phyloP scores from a whole-genome alignment of 805 yeast genomes.

The Kodamaea laetipori region DNA sequence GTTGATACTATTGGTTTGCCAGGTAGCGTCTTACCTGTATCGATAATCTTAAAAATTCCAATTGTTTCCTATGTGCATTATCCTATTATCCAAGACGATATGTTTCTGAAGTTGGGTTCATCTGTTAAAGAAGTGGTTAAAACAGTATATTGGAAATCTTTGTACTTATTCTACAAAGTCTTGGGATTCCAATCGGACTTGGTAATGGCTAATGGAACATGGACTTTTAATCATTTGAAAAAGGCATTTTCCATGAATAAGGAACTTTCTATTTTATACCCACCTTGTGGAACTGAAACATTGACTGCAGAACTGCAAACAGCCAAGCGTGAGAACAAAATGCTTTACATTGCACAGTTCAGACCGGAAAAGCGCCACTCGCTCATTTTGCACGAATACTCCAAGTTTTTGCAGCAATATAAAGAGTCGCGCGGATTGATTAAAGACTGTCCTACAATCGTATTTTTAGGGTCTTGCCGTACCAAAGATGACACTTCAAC shows the following conservation, averaged over 20 bases:
- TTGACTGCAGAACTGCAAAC: constrained; percentile 17
- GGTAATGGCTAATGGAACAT: constrained; percentile 79
- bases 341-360: constrained; percentile 83
- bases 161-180: constrained; percentile 63
- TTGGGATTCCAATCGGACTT: constrained; percentile 68
- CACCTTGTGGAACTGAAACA: constrained; percentile 83
- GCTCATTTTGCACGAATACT: constrained; percentile 65
- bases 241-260: constrained; percentile 59
- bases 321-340: constrained; percentile 32
- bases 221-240: constrained; percentile 82
- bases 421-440: constrained; percentile 18
- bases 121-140: constrained; percentile 36
- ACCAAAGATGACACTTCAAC: constrained; percentile 62
- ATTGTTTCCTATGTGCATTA: constrained; percentile 89
- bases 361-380: constrained; percentile 93
- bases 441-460: constrained; percentile 51
- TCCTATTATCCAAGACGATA: constrained; percentile 87
- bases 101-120: constrained; percentile 63
- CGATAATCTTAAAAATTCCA: constrained; percentile 64
- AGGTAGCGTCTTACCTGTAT: constrained; percentile 71
- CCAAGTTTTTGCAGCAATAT: constrained; percentile 45
- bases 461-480: constrained; percentile 85
- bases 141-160: constrained; percentile 68
- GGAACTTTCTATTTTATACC: constrained; percentile 60
- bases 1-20: constrained; percentile 95